Evolutionary conservation across 164 flowering plant species (phyloP).

Genomic region (Berberis vulgaris): DNA sequence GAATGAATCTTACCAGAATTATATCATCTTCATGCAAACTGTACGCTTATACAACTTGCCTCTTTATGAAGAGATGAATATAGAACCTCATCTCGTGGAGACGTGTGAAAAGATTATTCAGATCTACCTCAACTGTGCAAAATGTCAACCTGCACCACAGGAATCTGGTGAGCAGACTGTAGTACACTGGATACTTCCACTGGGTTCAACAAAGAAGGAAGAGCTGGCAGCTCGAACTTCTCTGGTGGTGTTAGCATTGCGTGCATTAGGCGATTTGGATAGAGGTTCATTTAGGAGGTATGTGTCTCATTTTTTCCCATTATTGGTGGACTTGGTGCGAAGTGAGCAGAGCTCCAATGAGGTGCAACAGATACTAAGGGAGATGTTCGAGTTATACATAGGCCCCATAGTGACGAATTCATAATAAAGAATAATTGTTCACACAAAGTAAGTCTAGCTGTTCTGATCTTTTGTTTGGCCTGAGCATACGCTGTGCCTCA

Average conservation of each 20-base stretch:
- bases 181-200: slow-evolving; percentile 59
- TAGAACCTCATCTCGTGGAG: slow-evolving; percentile 52
- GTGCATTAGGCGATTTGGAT: slow-evolving; percentile 42
- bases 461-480: slow-evolving; percentile 3
- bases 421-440: slow-evolving; percentile 11
- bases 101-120: slow-evolving; percentile 56
- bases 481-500: slow-evolving; percentile 2
- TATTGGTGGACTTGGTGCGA: slow-evolving; percentile 68
- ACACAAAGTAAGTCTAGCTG: neutral
- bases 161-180: slow-evolving; percentile 17
- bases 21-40: slow-evolving; percentile 53
- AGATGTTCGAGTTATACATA: slow-evolving; percentile 66
- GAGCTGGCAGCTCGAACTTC: slow-evolving; percentile 80
- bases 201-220: slow-evolving; percentile 79
- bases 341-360: slow-evolving; percentile 89
- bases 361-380: slow-evolving; percentile 55
- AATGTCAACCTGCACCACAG: slow-evolving; percentile 10
- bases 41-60: slow-evolving; percentile 32
- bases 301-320: slow-evolving; percentile 53
- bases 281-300: slow-evolving; percentile 46
- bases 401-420: slow-evolving; percentile 63
- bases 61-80: slow-evolving; percentile 35
- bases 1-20: slow-evolving; percentile 66
- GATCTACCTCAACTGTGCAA: slow-evolving; percentile 65
- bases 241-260: slow-evolving; percentile 51